Conservation (phyloP, 1,139 yeast genomes). For the Kluyveromyces sp. region DNA sequence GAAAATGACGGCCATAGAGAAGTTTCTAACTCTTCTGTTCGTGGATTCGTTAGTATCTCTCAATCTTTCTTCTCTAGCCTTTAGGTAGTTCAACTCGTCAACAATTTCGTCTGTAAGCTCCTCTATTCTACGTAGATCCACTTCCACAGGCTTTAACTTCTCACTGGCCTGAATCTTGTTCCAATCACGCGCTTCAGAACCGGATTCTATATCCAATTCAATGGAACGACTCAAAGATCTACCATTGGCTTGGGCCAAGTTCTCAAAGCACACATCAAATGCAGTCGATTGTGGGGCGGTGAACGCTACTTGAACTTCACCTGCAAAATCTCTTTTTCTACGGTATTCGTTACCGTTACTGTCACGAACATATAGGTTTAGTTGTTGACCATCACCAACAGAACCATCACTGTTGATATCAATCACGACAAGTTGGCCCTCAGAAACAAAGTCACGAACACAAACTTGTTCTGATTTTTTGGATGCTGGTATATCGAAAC, state of each 20-base stretch:
- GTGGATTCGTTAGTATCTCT: slow-evolving; percentile 97
- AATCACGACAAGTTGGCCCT: slow-evolving; percentile 79
- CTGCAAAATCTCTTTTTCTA: slow-evolving; percentile 56
- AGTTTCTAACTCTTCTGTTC: slow-evolving; percentile 66
- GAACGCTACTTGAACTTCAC: slow-evolving; percentile 65
- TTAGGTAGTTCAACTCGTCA: slow-evolving; percentile 72
- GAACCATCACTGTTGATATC: slow-evolving; percentile 66
- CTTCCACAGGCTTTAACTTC: slow-evolving; percentile 86
- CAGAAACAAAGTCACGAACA: slow-evolving; percentile 81
- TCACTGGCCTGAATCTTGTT: slow-evolving; percentile 88
- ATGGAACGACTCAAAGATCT: slow-evolving; percentile 49
- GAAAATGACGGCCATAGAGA: slow-evolving; percentile 60
- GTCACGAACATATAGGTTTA: slow-evolving; percentile 56
- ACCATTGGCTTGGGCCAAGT: slow-evolving; percentile 40
- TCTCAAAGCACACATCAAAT: slow-evolving; percentile 85
- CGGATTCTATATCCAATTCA: slow-evolving; percentile 89
- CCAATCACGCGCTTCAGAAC: slow-evolving; percentile 98
- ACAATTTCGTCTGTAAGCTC: slow-evolving; percentile 76
- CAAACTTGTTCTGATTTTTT: slow-evolving; percentile 49
- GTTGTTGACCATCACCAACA: slow-evolving; percentile 76
- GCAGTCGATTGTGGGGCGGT: slow-evolving; percentile 78
- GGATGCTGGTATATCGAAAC: slow-evolving; percentile 32
- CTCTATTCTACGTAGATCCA: slow-evolving; percentile 76
- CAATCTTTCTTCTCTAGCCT: slow-evolving; percentile 79
- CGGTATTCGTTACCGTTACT: slow-evolving; percentile 66